Percentiles rank a stretch among this genome's conserved stretches.
These are phyloP conservation scores for Blastocystis sp. DNA, from an alignment of 352 stramenopile species.

Conservation along the genomic window DNA sequence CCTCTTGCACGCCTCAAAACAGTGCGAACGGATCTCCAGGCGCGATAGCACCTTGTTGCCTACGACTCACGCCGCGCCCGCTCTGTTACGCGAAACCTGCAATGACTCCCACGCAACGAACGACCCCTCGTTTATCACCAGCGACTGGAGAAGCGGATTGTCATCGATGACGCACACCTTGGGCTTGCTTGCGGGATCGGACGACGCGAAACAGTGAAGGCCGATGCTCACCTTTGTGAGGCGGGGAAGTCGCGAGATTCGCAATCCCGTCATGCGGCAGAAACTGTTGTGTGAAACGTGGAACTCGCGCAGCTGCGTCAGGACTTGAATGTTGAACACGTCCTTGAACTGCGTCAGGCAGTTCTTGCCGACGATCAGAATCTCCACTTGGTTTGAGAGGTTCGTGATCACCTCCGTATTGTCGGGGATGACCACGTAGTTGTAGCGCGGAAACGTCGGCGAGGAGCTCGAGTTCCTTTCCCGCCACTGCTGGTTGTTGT, in stretches of 20 bases:
- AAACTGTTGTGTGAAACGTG: background rate
- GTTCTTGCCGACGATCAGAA: background rate
- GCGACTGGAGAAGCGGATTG: background rate
- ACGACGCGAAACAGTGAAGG: background rate
- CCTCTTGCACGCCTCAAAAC: too few relatives aligned
- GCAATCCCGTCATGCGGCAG: background rate
- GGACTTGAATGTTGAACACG: background rate
- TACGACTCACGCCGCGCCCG: too few relatives aligned
- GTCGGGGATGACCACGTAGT: background rate
- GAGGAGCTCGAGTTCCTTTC: too few relatives aligned
- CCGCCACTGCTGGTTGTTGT: too few relatives aligned
- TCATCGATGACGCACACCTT: background rate
- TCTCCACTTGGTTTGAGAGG: background rate
- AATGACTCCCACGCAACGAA: background rate
- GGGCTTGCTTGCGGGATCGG: background rate
- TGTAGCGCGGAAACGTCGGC: background rate
- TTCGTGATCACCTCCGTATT: background rate
- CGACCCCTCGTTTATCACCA: background rate
- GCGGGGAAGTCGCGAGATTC: background rate
- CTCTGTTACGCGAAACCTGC: background rate
- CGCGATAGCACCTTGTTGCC: too few relatives aligned
- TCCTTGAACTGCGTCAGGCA: background rate
- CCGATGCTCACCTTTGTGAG: background rate
- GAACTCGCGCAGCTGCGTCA: background rate
- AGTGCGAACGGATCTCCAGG: too few relatives aligned